These are phyloP conservation scores for Domatiomyces catenatus DNA, from an alignment of 2,329 filamentous ascomycete species.

Conservation along the genomic window DNA sequence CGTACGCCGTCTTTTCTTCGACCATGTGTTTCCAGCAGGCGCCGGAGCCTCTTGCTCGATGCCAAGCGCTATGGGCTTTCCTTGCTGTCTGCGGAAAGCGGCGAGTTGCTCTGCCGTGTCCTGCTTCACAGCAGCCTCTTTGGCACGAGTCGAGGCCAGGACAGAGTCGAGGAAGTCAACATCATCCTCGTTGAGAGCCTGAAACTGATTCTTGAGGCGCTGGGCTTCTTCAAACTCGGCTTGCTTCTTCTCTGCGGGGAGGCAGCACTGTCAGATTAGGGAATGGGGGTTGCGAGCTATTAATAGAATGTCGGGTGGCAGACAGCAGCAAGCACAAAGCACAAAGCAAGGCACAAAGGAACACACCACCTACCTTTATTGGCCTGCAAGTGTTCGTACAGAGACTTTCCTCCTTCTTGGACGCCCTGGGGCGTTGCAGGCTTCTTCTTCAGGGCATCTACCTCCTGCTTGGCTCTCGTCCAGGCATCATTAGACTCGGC, in stretches of 20 bases:
- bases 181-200: slow-evolving; percentile 36
- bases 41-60: slow-evolving; percentile 18
- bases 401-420: slow-evolving; percentile 31
- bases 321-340: not conserved
- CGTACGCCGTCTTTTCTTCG: not conserved
- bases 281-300: slow-evolving; percentile 3
- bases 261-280: slow-evolving; percentile 28
- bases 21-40: slow-evolving; percentile 14
- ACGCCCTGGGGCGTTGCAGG: slow-evolving; percentile 13
- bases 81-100: slow-evolving; percentile 40
- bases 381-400: slow-evolving; percentile 33
- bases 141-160: slow-evolving; percentile 39
- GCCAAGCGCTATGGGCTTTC: slow-evolving; percentile 17
- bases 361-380: slow-evolving; percentile 37
- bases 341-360: not conserved
- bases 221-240: slow-evolving; percentile 38
- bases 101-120: slow-evolving; percentile 46
- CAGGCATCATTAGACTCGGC: slow-evolving; percentile 29
- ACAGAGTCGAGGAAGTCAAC: slow-evolving; percentile 40
- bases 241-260: slow-evolving; percentile 30
- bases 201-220: slow-evolving; percentile 36
- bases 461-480: slow-evolving; percentile 25
- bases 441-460: slow-evolving; percentile 16
- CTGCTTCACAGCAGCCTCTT: slow-evolving; percentile 41
- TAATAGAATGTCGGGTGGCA: not conserved